Conservation (phyloP, 805 yeast species). For the Yarrowia osloensis region DNA sequence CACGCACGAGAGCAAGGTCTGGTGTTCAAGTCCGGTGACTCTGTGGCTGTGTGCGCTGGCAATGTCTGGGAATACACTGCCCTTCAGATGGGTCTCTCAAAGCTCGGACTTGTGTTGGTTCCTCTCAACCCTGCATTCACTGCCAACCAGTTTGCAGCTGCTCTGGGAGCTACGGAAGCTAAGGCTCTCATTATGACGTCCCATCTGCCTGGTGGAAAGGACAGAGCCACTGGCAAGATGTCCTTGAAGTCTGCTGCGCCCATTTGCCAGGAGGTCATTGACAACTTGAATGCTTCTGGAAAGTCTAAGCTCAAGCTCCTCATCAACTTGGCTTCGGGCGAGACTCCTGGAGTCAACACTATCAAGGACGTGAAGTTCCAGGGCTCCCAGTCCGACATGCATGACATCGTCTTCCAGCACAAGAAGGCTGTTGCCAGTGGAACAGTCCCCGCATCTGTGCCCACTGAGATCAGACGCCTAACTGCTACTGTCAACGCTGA, state of each 20-base stretch:
- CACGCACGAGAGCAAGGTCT: constrained; percentile 17
- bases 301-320: constrained; percentile 11
- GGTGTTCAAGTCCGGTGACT: constrained; percentile 34
- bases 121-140: constrained; percentile 42
- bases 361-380: constrained; percentile 21
- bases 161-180: constrained; percentile 36
- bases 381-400: constrained; percentile 22
- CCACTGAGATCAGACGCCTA: constrained; percentile 17
- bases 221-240: constrained; percentile 20
- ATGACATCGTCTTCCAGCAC: constrained; percentile 6
- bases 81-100: constrained; percentile 39
- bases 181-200: constrained; percentile 35
- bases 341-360: constrained; percentile 16
- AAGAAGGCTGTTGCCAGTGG: not conserved
- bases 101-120: constrained; percentile 39
- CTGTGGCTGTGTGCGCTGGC: constrained; percentile 40
- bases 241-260: constrained; percentile 15
- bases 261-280: constrained; percentile 19
- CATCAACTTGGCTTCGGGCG: constrained; percentile 20
- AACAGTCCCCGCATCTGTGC: not conserved
- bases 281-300: not conserved
- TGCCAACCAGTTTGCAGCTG: constrained; percentile 37
- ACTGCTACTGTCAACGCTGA: constrained; percentile 29
- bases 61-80: constrained; percentile 41
- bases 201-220: constrained; percentile 21